Conservation (phyloP, 2,329 filamentous ascomycete genomes). For the Pseudogymnoascus sp. region DNA sequence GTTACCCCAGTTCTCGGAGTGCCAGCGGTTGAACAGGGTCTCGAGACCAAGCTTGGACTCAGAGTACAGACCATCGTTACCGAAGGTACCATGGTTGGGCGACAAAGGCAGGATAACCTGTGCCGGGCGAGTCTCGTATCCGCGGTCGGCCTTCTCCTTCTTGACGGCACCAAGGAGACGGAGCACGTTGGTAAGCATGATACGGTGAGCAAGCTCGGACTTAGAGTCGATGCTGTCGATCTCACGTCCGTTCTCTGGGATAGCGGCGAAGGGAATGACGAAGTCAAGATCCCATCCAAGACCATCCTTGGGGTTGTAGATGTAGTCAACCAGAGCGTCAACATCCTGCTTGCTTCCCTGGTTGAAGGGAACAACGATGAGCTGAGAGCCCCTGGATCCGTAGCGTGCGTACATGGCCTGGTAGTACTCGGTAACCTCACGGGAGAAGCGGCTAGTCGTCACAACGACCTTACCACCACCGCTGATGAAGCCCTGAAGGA, state of each 20-base stretch:
- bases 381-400: slow-evolving; percentile 87
- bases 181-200: slow-evolving; percentile 96
- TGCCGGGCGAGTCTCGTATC: slow-evolving; percentile 90
- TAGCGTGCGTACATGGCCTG: slow-evolving; percentile 96
- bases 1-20: slow-evolving; percentile 93
- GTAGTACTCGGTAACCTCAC: slow-evolving; percentile 98
- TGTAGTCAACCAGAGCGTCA: slow-evolving; percentile 88
- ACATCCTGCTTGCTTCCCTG: slow-evolving; percentile 98
- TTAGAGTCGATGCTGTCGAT: slow-evolving; percentile 96
- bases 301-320: slow-evolving; percentile 93
- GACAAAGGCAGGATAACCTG: slow-evolving; percentile 95
- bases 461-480: slow-evolving; percentile 96
- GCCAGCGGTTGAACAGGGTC: slow-evolving; percentile 97
- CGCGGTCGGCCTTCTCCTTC: slow-evolving; percentile 76
- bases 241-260: slow-evolving; percentile 94
- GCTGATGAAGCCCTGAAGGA: slow-evolving; percentile 90
- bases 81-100: slow-evolving; percentile 97
- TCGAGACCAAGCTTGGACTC: slow-evolving; percentile 96
- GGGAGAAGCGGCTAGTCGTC: slow-evolving; percentile 93
- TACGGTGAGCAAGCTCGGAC: slow-evolving; percentile 94
- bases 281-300: slow-evolving; percentile 98
- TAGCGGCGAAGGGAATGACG: slow-evolving; percentile 93
- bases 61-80: slow-evolving; percentile 94
- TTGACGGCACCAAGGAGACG: slow-evolving; percentile 89
- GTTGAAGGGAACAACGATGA: slow-evolving; percentile 98